Evolutionary conservation across 345 rosid genomes (phyloP), one percentile per base, ranked within the genome.

Genomic region (Euphorbia lathyris): DNA sequence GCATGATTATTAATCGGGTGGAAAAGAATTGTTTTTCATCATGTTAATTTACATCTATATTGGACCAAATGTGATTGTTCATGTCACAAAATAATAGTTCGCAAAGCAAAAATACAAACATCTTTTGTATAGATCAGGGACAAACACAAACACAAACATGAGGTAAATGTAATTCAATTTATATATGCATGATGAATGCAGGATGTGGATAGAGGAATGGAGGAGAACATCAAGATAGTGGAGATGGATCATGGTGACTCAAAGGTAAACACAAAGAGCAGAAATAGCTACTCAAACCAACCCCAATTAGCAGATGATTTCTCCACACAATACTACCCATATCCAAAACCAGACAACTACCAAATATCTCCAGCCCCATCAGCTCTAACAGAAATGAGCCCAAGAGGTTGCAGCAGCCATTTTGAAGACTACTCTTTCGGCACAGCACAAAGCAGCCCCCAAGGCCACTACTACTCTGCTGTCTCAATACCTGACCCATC

Each of bases 181-280:
- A 20, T 19, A 20, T 51, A 2, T 47, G 25, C 5, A 14, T n/a
- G 56, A 51, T 51, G 20, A 8, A 51, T 51, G 58, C 38, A 93
- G 97, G 95, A 89, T 65, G 68, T 25, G 76, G 84, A 83, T 19
- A 65, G 80, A 48, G 80, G 70, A 30, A 30, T 74, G 80, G 97
- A 95, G 70, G 97, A 95, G 72, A 83, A 84, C 70, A 80, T 88
- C 68, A 95, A 88, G 86, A 92, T 85, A 57, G 96, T 88, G 58
- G 97, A 92, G 79, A 87, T 90, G 87, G 97, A 95, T 65, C 75
- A 19, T 29, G 87, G 84, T 40, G 86, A 80, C 14, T 64, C 78
- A 63, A 85, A 69, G 53, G 78, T 71, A 58, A 71, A 65, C 63
- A 64, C 50, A 26, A 86, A 77, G 84, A 71, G 74, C 72, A 75